Evolutionary conservation across 495 filamentous ascomycete species (phyloP), one percentile per base, ranked within the genome.

Genomic region (Aspergillus diversus): DNA sequence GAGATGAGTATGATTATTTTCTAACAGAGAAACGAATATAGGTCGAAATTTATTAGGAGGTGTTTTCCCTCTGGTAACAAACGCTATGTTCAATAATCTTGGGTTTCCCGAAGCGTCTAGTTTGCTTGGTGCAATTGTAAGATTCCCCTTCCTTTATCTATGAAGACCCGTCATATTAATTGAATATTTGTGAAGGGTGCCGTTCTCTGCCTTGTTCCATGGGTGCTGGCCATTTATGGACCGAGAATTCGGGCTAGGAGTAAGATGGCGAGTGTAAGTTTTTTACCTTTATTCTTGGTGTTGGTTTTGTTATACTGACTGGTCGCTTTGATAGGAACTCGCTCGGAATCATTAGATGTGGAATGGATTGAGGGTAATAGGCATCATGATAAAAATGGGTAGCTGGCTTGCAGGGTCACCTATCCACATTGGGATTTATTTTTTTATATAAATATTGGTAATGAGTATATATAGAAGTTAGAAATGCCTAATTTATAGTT

Each of bases 21-120:
- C 11, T 33, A 33, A 33, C 16, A 2, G 1, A 54, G 11, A 4
- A 17, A 13, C 13, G 21, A 8, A 50, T 15, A 8, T 33, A 80
- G 77, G 87, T 65, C 84, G 94, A 3, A 98, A 98, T 72, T 80
- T 97, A 34, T 79, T 97, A 0, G 92, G 88, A 39, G 94, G 92
- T 4, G 76, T 87, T 4, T 97, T 97, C 61, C 93, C 93, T 12
- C 76, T 97, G 3, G 83, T 95, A 16, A 91, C 90, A 5, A 77
- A 77, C 39, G 77, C 83, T 43, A 83, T 97, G 82, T 96, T 93
- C 65, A 81, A 71, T 15, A 84, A 86, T 7, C 74, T 97, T 64
- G 88, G 88, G 1, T 91, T 87, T 69, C 83, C 86, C 0, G 87
- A 82, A n/a, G 92, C 89, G 5, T 89, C 85, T 3, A 92, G 85